phyloP scores from a whole-genome alignment of 768 basidiomycete genomes.

The Plicaturopsis crispa region DNA sequence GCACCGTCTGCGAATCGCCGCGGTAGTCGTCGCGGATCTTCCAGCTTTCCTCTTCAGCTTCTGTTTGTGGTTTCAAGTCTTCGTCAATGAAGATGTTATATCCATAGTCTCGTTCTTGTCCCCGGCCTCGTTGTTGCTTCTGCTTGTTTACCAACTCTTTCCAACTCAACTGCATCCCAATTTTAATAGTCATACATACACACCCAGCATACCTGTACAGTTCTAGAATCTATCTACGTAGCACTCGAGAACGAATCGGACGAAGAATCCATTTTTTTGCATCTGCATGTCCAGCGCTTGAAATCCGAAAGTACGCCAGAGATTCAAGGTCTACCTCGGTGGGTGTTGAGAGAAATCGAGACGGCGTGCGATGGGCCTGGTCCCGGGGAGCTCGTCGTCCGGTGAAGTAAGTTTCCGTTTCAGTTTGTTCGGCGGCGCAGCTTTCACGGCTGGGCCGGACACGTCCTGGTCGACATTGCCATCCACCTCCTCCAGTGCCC shows the following conservation, averaged over 20 bases:
- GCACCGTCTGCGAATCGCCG: slow-evolving; percentile 40
- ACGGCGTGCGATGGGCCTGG: slow-evolving; percentile 57
- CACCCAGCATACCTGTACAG: slow-evolving; percentile 4
- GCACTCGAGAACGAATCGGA: too few relatives aligned
- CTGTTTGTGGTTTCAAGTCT: slow-evolving; percentile 1
- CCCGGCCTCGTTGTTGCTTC: slow-evolving; percentile 1
- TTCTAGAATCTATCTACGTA: too few relatives aligned
- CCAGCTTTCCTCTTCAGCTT: slow-evolving; percentile 2
- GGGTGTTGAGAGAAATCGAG: slow-evolving; percentile 61
- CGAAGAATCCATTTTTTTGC: too few relatives aligned
- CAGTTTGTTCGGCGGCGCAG: slow-evolving; percentile 41
- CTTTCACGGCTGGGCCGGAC: slow-evolving; percentile 45
- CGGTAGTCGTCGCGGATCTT: slow-evolving; percentile 15
- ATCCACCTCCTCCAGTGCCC: slow-evolving; percentile 73
- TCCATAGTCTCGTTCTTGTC: slow-evolving; percentile 18
- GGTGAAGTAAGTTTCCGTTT: slow-evolving; percentile 69
- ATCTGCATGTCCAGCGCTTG: neutral
- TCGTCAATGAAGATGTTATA: too few relatives aligned
- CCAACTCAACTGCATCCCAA: neutral
- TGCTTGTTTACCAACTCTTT: neutral
- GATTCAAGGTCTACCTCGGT: slow-evolving; percentile 30
- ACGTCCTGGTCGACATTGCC: slow-evolving; percentile 54
- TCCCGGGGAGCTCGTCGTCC: slow-evolving; percentile 36
- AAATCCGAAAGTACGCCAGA: neutral
- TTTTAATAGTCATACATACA: neutral